phyloP scores from a whole-genome alignment of 805 yeast genomes.

The Saccharomyces eubayanus region DNA sequence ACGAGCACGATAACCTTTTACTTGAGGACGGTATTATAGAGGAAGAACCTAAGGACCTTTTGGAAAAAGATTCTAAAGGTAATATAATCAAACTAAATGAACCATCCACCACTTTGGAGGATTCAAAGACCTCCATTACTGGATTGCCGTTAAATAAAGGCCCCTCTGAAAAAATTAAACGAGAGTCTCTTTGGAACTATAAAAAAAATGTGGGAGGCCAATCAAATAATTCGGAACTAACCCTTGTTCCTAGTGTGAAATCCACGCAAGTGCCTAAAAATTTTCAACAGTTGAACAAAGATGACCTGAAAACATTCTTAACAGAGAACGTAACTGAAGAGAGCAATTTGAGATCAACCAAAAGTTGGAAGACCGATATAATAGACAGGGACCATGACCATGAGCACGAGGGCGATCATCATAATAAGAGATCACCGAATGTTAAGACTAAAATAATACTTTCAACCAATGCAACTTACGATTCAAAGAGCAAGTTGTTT shows the following conservation, averaged over 20 bases:
- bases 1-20: background rate
- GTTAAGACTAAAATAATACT: background rate
- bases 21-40: background rate
- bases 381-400: background rate
- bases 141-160: constrained; percentile 66
- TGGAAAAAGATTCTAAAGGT: constrained; percentile 17
- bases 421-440: background rate
- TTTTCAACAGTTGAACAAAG: background rate
- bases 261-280: background rate
- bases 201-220: constrained; percentile 20
- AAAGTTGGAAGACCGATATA: background rate
- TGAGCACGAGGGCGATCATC: background rate
- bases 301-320: background rate
- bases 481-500: constrained; percentile 35
- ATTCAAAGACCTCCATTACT: constrained; percentile 51
- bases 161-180: constrained; percentile 54
- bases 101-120: constrained; percentile 41
- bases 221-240: constrained; percentile 1
- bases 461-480: background rate
- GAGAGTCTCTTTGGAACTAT: constrained; percentile 46
- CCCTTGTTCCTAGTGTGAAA: background rate
- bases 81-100: constrained; percentile 35
- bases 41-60: constrained; percentile 3
- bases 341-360: background rate
- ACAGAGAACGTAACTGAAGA: background rate